These are phyloP conservation scores for Schizochytrium sp. DNA, from an alignment of 108 stramenopile genomes.

Conservation along the genomic window DNA sequence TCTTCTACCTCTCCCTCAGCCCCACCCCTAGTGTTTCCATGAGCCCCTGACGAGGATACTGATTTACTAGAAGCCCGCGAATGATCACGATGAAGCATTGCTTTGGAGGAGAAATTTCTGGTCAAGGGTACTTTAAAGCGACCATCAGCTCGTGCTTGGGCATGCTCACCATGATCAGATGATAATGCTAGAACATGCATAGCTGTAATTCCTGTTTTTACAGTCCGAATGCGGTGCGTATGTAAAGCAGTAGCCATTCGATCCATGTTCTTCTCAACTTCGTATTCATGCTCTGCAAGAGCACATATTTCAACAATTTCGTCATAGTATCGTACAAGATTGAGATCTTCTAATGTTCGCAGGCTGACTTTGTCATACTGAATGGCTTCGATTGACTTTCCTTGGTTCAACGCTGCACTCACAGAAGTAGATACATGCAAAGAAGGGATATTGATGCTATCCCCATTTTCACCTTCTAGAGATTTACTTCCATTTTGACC, in stretches of 20 bases:
- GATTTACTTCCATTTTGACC: neutral
- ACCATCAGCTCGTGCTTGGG: neutral
- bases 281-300: constrained; percentile 45
- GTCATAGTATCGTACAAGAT: constrained; percentile 26
- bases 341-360: neutral
- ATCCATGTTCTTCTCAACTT: constrained; percentile 18
- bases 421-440: too few relatives aligned
- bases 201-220: neutral
- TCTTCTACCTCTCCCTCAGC: neutral
- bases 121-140: too few relatives aligned
- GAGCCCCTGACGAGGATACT: too few relatives aligned
- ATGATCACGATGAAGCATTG: too few relatives aligned
- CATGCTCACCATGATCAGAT: neutral
- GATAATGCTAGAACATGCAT: neutral
- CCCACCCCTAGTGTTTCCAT: neutral
- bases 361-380: constrained; percentile 24
- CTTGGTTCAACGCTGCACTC: too few relatives aligned
- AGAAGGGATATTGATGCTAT: too few relatives aligned
- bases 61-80: too few relatives aligned
- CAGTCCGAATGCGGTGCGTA: constrained; percentile 33
- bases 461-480: too few relatives aligned
- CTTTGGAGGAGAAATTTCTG: too few relatives aligned
- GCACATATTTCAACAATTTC: constrained; percentile 31
- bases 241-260: constrained; percentile 13
- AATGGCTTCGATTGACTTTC: neutral